Evolutionary conservation across 176 grass and related monocot species (phyloP).

Genomic region (Leersia perrieri): DNA sequence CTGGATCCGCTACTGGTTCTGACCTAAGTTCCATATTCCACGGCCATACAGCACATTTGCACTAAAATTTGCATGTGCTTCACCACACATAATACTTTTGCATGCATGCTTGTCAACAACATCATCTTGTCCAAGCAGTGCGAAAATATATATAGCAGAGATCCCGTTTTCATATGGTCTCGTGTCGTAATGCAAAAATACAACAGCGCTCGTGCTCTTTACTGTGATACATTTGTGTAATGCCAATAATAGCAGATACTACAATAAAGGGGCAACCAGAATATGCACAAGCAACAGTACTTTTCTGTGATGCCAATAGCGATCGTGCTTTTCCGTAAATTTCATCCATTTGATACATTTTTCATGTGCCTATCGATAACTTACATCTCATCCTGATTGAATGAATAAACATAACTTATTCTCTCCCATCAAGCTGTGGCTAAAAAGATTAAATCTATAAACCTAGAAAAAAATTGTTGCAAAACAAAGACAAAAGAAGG

Average conservation of each 20-base stretch:
- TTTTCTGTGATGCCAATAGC: background rate
- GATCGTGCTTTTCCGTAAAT: background rate
- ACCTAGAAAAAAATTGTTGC: slow-evolving; percentile 12
- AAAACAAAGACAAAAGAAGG: background rate
- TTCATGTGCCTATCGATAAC: slow-evolving; percentile 10
- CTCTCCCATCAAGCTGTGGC: slow-evolving; percentile 8
- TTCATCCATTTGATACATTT: background rate
- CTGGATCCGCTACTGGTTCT: too few relatives aligned
- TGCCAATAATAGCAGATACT: too few relatives aligned
- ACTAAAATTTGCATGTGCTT: background rate
- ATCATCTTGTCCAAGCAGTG: background rate
- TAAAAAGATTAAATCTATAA: slow-evolving; percentile 37
- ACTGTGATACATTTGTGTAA: too few relatives aligned
- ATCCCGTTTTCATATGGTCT: background rate
- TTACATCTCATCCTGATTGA: slow-evolving; percentile 23
- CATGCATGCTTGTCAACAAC: background rate
- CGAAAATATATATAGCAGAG: background rate
- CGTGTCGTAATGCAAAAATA: background rate
- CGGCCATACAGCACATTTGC: background rate
- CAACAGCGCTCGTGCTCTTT: too few relatives aligned
- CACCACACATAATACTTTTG: background rate
- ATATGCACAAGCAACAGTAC: background rate
- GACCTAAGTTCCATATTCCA: too few relatives aligned
- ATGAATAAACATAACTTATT: slow-evolving; percentile 36
- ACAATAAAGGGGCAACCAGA: background rate